Conservation (phyloP, 75 land plant species). For the Cryptomeria japonica region DNA sequence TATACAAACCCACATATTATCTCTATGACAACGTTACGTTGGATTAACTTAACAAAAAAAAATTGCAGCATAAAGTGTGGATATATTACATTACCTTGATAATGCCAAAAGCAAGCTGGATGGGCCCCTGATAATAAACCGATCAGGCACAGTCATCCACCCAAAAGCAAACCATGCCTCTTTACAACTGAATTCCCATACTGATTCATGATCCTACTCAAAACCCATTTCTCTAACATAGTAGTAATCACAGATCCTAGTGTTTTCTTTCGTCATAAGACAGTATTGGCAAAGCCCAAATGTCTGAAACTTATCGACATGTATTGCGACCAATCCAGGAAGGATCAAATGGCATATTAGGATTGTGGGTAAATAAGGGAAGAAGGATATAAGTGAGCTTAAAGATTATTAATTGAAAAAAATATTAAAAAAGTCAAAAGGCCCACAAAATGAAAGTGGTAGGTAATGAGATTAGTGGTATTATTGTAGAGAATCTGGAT, state of each 20-base stretch:
- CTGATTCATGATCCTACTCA: neutral
- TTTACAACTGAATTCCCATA: neutral
- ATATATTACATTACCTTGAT: slow-evolving; percentile 7
- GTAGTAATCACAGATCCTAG: neutral
- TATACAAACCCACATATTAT: neutral
- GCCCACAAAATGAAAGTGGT: neutral
- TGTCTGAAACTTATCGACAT: neutral
- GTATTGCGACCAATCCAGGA: neutral
- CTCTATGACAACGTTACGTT: neutral
- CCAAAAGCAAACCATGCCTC: neutral
- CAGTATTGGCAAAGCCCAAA: neutral
- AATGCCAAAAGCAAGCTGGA: neutral
- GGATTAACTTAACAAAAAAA: neutral
- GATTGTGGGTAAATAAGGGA: neutral
- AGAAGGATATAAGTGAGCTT: neutral
- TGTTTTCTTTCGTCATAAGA: neutral
- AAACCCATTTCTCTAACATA: neutral
- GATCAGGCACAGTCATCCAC: slow-evolving; percentile 5
- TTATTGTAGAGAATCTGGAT: neutral
- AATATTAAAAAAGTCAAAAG: neutral
- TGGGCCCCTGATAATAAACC: neutral
- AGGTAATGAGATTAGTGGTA: neutral
- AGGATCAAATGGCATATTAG: neutral
- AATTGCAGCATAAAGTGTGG: neutral
- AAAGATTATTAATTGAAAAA: neutral